A percentile compares a stretch with the other conserved stretches of the same genome.
Conservation (phyloP, 257 asterid genomes). For the Parsonsia alboflavescens region DNA sequence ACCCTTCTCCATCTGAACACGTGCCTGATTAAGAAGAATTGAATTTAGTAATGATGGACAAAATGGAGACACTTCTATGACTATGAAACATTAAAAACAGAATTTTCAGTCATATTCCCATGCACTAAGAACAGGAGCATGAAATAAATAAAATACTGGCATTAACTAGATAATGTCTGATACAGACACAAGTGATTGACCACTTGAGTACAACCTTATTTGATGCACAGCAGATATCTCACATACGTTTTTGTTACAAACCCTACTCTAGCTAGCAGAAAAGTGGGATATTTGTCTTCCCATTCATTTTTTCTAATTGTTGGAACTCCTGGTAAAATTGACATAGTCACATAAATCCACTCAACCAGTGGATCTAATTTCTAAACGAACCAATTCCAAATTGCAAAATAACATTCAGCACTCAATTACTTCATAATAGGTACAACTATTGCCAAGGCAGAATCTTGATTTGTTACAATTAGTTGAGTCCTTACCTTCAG, state of each 20-base stretch:
- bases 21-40: conserved; percentile 36
- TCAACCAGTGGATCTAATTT: not conserved
- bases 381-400: not conserved
- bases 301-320: not conserved
- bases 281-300: not conserved
- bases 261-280: not conserved
- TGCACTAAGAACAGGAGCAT: not conserved
- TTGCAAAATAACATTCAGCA: not conserved
- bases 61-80: not conserved
- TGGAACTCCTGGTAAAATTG: not conserved
- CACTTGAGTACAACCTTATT: not conserved
- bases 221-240: not conserved
- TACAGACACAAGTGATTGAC: not conserved
- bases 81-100: not conserved
- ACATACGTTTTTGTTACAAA: not conserved
- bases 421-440: not conserved
- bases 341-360: not conserved
- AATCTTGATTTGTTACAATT: not conserved
- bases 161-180: not conserved
- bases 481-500: conserved; percentile 53
- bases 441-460: not conserved
- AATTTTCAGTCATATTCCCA: not conserved
- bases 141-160: not conserved
- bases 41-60: not conserved
- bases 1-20: conserved; percentile 75